Conservation (phyloP, 805 yeast genomes). For the Metschnikowia sp. region DNA sequence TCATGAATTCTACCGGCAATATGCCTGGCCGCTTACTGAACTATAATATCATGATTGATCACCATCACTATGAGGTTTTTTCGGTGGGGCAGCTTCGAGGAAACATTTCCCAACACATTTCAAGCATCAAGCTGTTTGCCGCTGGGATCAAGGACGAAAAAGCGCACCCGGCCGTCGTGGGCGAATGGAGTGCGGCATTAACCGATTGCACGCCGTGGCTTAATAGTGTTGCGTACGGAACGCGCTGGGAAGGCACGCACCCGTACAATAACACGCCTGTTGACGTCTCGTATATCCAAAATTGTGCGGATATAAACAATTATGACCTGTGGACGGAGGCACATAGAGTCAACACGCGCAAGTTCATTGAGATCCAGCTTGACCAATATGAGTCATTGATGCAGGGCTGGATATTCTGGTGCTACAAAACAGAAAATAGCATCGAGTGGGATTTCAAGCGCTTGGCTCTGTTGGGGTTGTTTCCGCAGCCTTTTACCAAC, state of each 20-base stretch:
- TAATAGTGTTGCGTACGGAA: conserved; percentile 12
- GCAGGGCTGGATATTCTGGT: conserved; percentile 70
- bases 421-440: conserved; percentile 62
- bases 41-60: conserved; percentile 39
- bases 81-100: conserved; percentile 22
- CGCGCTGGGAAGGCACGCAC: conserved; percentile 14
- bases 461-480: conserved; percentile 47
- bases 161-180: conserved; percentile 77
- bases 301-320: conserved; percentile 39
- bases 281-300: conserved; percentile 30
- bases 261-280: conserved; percentile 13
- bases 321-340: conserved; percentile 37
- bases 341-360: conserved; percentile 45
- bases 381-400: conserved; percentile 44
- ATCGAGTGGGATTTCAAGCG: conserved; percentile 64
- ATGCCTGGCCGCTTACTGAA: conserved; percentile 19
- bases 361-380: conserved; percentile 59
- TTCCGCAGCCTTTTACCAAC: conserved; percentile 56
- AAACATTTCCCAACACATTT: conserved; percentile 30
- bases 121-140: conserved; percentile 29
- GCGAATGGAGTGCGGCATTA: conserved; percentile 73
- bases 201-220: conserved; percentile 35
- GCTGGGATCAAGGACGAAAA: conserved; percentile 24
- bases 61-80: conserved; percentile 41
- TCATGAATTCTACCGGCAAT: conserved; percentile 24